These are phyloP conservation scores for Eutrema yunnanense DNA, from an alignment of 345 rosid species.

Conservation along the genomic window DNA sequence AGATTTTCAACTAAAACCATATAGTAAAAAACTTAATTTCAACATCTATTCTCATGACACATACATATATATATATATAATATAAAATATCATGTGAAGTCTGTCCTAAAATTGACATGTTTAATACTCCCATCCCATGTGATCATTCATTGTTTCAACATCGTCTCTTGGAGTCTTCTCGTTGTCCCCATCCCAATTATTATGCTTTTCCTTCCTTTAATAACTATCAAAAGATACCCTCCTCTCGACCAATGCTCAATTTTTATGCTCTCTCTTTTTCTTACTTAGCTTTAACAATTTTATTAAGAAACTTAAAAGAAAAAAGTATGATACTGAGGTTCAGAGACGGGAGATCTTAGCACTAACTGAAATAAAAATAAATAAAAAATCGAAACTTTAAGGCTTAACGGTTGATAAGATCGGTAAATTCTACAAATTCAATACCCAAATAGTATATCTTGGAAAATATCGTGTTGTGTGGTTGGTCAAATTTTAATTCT, in stretches of 20 bases:
- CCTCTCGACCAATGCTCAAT: not conserved
- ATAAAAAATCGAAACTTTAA: not conserved
- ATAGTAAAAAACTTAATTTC: not conserved
- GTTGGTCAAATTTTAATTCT: no score
- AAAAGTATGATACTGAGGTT: not conserved
- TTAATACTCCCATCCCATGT: constrained; percentile 10
- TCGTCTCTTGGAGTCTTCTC: constrained; percentile 15
- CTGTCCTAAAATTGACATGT: not conserved
- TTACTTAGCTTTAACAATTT: not conserved
- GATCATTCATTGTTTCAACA: constrained; percentile 3
- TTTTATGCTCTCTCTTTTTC: not conserved
- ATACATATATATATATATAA: not conserved
- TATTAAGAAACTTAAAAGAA: not conserved
- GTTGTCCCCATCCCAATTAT: not conserved
- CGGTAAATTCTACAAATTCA: no score
- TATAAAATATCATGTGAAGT: not conserved
- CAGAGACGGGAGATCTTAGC: not conserved
- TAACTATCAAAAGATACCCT: constrained; percentile 2
- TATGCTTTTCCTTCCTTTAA: not conserved
- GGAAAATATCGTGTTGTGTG: no score
- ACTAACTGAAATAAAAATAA: not conserved
- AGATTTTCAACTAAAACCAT: not conserved
- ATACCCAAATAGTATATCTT: no score
- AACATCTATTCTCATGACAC: not conserved
- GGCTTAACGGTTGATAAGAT: no score